These are phyloP conservation scores for Silene noctiflora DNA, from an alignment of 179 eudicot genomes.

Conservation along the genomic window DNA sequence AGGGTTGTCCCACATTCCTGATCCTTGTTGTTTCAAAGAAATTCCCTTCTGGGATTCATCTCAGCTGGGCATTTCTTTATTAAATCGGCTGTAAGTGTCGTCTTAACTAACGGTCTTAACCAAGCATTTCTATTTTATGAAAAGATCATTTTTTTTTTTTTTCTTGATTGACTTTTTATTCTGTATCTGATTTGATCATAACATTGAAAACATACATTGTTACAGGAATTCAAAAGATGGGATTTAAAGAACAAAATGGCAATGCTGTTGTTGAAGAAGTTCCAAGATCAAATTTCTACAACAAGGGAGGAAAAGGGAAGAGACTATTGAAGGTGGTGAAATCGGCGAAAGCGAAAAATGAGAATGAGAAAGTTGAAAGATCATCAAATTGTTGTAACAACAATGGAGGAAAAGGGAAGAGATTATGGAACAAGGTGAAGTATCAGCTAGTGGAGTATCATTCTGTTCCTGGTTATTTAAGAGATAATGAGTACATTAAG, in stretches of 20 bases:
- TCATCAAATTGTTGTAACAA: background rate
- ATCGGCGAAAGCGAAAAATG: slow-evolving; percentile 13
- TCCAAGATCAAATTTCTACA: background rate
- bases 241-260: background rate
- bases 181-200: background rate
- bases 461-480: slow-evolving; percentile 70
- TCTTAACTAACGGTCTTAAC: no score
- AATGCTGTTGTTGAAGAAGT: background rate
- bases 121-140: no score
- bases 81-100: no score
- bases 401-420: slow-evolving; percentile 54
- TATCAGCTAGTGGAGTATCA: slow-evolving; percentile 85
- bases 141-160: no score
- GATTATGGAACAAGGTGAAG: slow-evolving; percentile 81
- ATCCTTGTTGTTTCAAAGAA: background rate
- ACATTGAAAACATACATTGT: no score
- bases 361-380: background rate
- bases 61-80: slow-evolving; percentile 3
- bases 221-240: background rate
- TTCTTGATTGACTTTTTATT: no score
- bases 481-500: slow-evolving; percentile 75
- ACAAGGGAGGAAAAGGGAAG: slow-evolving; percentile 30
- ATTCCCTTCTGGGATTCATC: slow-evolving; percentile 9
- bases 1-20: background rate
- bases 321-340: slow-evolving; percentile 76